phyloP scores from a whole-genome alignment of 2,329 filamentous ascomycete species.

The Paracoccidioides lutzii region DNA sequence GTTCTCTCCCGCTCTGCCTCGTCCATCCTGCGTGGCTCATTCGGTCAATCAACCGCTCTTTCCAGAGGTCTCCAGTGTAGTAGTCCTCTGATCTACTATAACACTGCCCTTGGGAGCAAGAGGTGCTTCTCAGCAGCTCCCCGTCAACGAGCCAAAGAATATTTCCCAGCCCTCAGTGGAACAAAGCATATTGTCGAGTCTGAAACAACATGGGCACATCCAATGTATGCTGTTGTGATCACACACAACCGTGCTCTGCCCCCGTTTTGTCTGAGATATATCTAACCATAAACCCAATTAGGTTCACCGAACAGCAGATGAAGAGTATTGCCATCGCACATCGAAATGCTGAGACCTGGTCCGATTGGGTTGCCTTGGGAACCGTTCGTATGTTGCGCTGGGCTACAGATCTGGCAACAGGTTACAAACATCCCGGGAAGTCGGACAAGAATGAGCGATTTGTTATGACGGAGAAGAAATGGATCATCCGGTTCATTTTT shows the following conservation, averaged over 20 bases:
- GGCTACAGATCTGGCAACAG: conserved; percentile 70
- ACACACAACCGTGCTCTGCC: too few relatives aligned
- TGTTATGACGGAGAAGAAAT: conserved; percentile 70
- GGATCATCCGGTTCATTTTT: conserved; percentile 82
- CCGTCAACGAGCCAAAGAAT: conserved; percentile 30
- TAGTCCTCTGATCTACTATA: conserved; percentile 11
- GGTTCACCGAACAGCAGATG: conserved; percentile 71
- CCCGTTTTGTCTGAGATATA: conserved; percentile 10
- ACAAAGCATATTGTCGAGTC: conserved; percentile 51
- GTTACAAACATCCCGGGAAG: conserved; percentile 56
- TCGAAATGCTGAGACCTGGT: conserved; percentile 55
- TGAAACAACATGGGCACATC: conserved; percentile 55
- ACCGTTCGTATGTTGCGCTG: conserved; percentile 64
- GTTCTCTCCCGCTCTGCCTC: conserved; percentile 7
- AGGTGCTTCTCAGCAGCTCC: conserved; percentile 29
- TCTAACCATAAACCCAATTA: conserved; percentile 7
- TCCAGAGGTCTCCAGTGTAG: conserved; percentile 15
- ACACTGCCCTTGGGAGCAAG: conserved; percentile 7
- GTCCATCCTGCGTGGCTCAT: conserved; percentile 1
- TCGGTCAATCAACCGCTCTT: conserved; percentile 12
- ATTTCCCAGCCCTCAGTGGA: conserved; percentile 48
- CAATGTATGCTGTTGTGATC: conserved; percentile 30
- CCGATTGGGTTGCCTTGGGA: conserved; percentile 66
- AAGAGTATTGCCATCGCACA: conserved; percentile 59
- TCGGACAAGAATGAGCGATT: conserved; percentile 41